Evolutionary conservation across 768 basidiomycete genomes (phyloP).

Genomic region (Phaeolepiota aurea): DNA sequence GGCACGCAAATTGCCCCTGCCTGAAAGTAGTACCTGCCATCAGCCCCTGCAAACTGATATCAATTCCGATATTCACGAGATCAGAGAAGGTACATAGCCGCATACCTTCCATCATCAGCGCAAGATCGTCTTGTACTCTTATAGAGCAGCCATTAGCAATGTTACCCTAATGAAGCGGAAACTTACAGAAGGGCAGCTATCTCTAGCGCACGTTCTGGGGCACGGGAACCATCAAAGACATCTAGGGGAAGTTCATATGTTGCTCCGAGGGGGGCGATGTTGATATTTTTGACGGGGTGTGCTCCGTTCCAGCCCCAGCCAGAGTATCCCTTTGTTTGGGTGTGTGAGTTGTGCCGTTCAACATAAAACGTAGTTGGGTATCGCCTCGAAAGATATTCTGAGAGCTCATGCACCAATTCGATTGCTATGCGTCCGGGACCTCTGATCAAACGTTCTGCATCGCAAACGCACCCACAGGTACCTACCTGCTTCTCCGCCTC

Average conservation of each 20-base stretch:
- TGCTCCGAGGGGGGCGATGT: slow-evolving; percentile 36
- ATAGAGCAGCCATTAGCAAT: neutral
- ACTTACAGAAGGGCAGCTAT: slow-evolving; percentile 57
- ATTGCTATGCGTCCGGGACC: slow-evolving; percentile 37
- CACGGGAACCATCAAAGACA: slow-evolving; percentile 20
- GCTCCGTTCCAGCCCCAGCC: slow-evolving; percentile 35
- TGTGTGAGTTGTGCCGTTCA: slow-evolving; percentile 26
- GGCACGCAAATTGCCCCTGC: slow-evolving; percentile 61
- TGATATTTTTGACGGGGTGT: slow-evolving; percentile 42
- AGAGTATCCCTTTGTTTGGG: slow-evolving; percentile 4
- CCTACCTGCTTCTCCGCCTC: slow-evolving; percentile 30
- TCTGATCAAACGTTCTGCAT: too few species aligned
- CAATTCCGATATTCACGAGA: too few species aligned
- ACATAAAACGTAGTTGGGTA: slow-evolving; percentile 52
- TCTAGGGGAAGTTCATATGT: slow-evolving; percentile 43
- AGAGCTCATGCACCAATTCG: slow-evolving; percentile 61
- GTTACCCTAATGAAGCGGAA: slow-evolving; percentile 1
- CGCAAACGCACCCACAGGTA: too few species aligned
- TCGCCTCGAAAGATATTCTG: slow-evolving; percentile 56
- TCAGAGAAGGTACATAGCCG: neutral
- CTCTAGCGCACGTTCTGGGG: slow-evolving; percentile 46
- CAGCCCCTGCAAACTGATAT: slow-evolving; percentile 34
- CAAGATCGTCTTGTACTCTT: slow-evolving; percentile 51
- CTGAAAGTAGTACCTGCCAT: slow-evolving; percentile 70
- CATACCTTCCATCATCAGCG: slow-evolving; percentile 53